These are phyloP conservation scores for Reticulascus tulasneorum DNA, from an alignment of 2,329 filamentous ascomycete species.

Conservation along the genomic window DNA sequence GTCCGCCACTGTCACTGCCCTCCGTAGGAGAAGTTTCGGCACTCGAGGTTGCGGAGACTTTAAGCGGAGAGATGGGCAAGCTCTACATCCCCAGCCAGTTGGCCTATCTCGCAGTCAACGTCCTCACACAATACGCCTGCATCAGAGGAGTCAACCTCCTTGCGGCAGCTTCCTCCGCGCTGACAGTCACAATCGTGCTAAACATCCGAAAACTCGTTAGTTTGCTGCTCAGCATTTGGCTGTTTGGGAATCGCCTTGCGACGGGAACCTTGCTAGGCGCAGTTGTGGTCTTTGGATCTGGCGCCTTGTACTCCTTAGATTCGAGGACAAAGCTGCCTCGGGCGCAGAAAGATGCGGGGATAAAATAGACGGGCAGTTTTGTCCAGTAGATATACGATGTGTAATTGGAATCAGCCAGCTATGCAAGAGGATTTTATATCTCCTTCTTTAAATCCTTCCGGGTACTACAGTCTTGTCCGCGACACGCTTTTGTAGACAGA, in stretches of 20 bases:
- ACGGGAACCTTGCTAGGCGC: constrained; percentile 77
- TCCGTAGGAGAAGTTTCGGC: constrained; percentile 18
- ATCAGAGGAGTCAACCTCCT: constrained; percentile 96
- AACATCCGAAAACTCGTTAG: constrained; percentile 95
- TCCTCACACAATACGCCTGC: constrained; percentile 88
- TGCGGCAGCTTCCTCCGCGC: constrained; percentile 79
- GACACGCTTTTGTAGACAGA: no score
- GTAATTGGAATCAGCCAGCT: no score
- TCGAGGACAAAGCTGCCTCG: constrained; percentile 33
- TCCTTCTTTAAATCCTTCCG: no score
- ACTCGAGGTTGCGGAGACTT: constrained; percentile 28
- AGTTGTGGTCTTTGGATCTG: constrained; percentile 80
- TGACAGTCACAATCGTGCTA: constrained; percentile 94
- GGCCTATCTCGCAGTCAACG: constrained; percentile 68
- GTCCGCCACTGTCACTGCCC: constrained; percentile 53
- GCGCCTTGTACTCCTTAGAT: constrained; percentile 86
- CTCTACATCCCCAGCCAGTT: constrained; percentile 63
- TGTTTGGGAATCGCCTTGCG: constrained; percentile 84
- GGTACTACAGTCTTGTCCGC: no score
- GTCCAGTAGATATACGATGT: neutral
- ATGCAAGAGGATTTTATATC: no score
- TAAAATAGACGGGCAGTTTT: constrained; percentile 7
- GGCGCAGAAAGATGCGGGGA: constrained; percentile 5
- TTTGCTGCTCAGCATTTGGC: constrained; percentile 82
- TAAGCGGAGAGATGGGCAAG: constrained; percentile 33